phyloP scores from a whole-genome alignment of 2,329 filamentous ascomycete species.

The Colletotrichum eleusines region DNA sequence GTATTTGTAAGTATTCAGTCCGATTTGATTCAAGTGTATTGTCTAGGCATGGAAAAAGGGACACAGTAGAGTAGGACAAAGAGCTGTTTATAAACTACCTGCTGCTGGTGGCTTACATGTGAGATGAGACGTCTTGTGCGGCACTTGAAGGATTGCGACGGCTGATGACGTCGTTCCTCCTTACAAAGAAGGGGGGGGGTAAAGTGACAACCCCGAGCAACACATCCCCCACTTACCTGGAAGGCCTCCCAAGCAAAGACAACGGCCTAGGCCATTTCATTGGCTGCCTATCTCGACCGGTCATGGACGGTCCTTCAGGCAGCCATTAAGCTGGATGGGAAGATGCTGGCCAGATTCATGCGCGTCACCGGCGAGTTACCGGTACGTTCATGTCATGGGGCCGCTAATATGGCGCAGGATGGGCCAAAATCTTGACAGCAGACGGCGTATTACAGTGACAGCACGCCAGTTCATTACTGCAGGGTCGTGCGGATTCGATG shows the following conservation, averaged over 20 bases:
- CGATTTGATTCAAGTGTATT: slow-evolving; percentile 10
- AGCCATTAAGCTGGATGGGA: slow-evolving; percentile 17
- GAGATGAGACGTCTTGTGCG: slow-evolving; percentile 28
- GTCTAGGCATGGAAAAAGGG: neutral
- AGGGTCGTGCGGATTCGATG: slow-evolving; percentile 9
- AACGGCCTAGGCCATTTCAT: slow-evolving; percentile 19
- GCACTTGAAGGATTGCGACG: slow-evolving; percentile 32
- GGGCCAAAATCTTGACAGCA: slow-evolving; percentile 31
- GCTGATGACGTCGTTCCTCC: slow-evolving; percentile 39
- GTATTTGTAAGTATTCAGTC: slow-evolving; percentile 4
- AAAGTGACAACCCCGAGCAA: slow-evolving; percentile 22
- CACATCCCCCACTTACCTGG: slow-evolving; percentile 27
- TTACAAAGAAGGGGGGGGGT: slow-evolving; percentile 6
- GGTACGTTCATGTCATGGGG: slow-evolving; percentile 34
- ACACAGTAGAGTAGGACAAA: neutral
- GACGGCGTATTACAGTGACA: slow-evolving; percentile 18
- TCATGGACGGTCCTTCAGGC: slow-evolving; percentile 17
- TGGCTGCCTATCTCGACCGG: slow-evolving; percentile 14
- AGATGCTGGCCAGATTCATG: slow-evolving; percentile 28
- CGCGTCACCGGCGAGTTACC: slow-evolving; percentile 34
- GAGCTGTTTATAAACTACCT: slow-evolving; percentile 36
- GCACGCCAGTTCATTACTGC: slow-evolving; percentile 11
- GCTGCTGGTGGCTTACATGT: slow-evolving; percentile 32
- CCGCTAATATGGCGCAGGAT: slow-evolving; percentile 11
- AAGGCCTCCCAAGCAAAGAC: slow-evolving; percentile 34